phyloP scores from a whole-genome alignment of 2,329 filamentous ascomycete species.

The Camillea tinctor region DNA sequence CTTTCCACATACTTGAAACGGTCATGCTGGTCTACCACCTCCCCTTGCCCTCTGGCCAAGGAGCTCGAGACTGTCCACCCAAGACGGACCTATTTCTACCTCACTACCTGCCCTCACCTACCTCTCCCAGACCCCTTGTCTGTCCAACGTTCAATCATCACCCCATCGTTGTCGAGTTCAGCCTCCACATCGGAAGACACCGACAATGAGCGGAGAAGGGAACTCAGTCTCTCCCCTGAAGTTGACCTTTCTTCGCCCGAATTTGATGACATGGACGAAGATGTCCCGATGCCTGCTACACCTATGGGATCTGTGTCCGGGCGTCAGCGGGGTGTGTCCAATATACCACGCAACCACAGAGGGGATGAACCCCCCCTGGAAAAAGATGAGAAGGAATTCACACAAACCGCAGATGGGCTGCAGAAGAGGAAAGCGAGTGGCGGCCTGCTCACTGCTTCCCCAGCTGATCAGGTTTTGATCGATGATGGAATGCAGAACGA shows the following conservation, averaged over 20 bases:
- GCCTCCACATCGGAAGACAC: constrained; percentile 71
- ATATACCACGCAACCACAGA: constrained; percentile 59
- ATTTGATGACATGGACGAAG: constrained; percentile 71
- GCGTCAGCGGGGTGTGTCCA: constrained; percentile 33
- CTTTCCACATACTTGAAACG: constrained; percentile 88
- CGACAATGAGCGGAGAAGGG: constrained; percentile 62
- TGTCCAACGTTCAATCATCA: constrained; percentile 63
- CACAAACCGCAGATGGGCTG: constrained; percentile 86
- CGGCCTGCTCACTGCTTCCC: constrained; percentile 38
- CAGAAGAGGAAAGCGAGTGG: constrained; percentile 62
- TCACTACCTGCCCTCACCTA: constrained; percentile 83
- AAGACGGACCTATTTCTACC: constrained; percentile 92
- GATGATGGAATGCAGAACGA: constrained; percentile 50
- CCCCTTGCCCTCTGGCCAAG: constrained; percentile 87
- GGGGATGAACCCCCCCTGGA: constrained; percentile 87
- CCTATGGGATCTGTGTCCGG: constrained; percentile 56
- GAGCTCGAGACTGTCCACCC: constrained; percentile 91
- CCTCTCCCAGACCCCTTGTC: constrained; percentile 66
- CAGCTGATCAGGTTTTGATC: constrained; percentile 36
- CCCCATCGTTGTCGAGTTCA: constrained; percentile 76
- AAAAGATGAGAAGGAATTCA: constrained; percentile 95
- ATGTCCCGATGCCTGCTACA: constrained; percentile 56
- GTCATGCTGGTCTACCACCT: constrained; percentile 71
- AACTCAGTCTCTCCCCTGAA: constrained; percentile 87
- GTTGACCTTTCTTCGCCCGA: constrained; percentile 86